Conservation (phyloP, 805 yeast genomes). For the Wickerhamiella allomyrinae region DNA sequence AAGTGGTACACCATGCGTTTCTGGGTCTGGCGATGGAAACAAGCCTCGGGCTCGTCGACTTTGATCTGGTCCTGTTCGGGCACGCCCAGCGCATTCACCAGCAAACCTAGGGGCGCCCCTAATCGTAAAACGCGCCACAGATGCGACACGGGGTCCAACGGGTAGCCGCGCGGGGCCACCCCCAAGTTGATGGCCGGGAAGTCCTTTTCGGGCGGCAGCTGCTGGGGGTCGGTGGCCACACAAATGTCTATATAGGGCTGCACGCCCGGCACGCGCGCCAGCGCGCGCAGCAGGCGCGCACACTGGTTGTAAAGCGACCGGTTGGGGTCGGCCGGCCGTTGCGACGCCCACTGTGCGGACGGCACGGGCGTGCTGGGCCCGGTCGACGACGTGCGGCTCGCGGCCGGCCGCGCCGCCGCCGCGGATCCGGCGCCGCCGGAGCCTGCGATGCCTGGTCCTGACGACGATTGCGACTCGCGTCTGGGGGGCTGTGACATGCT, state of each 20-base stretch:
- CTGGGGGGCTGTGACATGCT: conserved; percentile 1
- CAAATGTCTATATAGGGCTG: conserved; percentile 44
- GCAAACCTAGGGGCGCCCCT: conserved; percentile 80
- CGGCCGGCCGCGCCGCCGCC: conserved; percentile 9
- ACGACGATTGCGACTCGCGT: background rate
- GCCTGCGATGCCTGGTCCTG: background rate
- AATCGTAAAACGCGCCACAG: conserved; percentile 78
- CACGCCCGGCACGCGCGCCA: conserved; percentile 51
- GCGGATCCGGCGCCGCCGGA: conserved; percentile 2
- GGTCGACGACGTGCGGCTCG: conserved; percentile 3
- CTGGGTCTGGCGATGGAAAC: conserved; percentile 72
- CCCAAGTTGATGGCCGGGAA: conserved; percentile 35
- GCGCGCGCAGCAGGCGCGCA: conserved; percentile 36
- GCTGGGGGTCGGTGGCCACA: conserved; percentile 26
- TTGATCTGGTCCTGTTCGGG: conserved; percentile 20
- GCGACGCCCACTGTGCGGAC: conserved; percentile 14
- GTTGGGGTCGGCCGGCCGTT: conserved; percentile 26
- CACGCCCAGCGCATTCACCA: conserved; percentile 48
- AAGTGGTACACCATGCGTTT: conserved; percentile 85
- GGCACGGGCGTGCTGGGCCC: conserved; percentile 14
- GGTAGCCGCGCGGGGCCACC: conserved; percentile 40
- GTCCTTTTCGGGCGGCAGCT: conserved; percentile 11
- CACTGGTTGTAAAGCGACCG: conserved; percentile 65
- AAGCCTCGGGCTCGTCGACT: conserved; percentile 47
- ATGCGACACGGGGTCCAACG: conserved; percentile 84